Conservation (phyloP, 257 asterid species). For the Solanum paucissectum region DNA sequence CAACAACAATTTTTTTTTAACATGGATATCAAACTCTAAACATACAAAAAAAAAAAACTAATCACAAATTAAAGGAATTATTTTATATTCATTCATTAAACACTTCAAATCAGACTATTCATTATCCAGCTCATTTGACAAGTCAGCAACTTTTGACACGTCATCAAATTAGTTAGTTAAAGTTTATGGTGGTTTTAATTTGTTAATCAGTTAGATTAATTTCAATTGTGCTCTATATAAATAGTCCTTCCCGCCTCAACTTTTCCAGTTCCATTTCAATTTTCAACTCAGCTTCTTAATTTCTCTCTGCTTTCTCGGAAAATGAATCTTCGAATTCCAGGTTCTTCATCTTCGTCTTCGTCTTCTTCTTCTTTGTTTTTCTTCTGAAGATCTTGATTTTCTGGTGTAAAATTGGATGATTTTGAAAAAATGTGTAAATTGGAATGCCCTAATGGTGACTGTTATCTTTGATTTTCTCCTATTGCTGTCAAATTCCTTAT, state of each 20-base stretch:
- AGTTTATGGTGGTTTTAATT: background rate
- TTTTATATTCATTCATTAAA: too few species aligned
- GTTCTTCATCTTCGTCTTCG: background rate
- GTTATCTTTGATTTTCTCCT: background rate
- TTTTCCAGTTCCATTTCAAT: background rate
- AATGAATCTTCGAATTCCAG: background rate
- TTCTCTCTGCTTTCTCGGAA: background rate
- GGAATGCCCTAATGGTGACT: background rate
- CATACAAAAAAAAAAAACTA: too few species aligned
- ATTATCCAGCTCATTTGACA: background rate
- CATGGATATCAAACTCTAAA: background rate
- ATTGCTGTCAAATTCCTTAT: background rate
- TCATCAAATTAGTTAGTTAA: background rate
- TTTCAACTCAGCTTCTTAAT: background rate
- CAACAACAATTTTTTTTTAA: background rate
- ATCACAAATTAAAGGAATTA: background rate
- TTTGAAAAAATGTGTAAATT: background rate
- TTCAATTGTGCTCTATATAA: too few species aligned
- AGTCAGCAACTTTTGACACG: background rate
- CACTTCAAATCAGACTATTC: background rate
- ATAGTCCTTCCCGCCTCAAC: background rate
- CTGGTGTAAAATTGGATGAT: background rate
- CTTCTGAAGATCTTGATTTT: background rate
- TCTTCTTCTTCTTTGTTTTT: background rate
- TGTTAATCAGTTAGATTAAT: background rate